phyloP scores from a whole-genome alignment of 2,329 filamentous ascomycete species.

The Fonsecaea monophora region DNA sequence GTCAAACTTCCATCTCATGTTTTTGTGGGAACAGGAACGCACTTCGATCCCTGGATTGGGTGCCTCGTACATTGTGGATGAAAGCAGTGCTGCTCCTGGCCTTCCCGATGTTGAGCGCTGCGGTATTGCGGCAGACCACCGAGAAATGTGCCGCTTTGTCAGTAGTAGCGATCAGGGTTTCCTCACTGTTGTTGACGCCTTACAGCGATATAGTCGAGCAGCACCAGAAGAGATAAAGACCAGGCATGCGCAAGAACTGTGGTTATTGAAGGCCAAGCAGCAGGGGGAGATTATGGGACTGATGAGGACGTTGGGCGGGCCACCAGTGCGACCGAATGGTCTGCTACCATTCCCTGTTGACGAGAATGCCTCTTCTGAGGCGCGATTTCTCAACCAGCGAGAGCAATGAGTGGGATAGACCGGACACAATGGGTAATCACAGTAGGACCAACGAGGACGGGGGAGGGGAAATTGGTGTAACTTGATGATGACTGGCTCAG shows the following conservation, averaged over 20 bases:
- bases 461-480: not conserved
- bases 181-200: not conserved
- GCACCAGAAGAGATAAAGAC: not conserved
- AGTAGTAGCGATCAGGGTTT: not conserved
- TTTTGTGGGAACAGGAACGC: conserved; percentile 51
- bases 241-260: not conserved
- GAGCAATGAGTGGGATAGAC: not conserved
- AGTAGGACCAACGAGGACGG: too few species aligned
- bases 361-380: not conserved
- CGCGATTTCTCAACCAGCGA: not conserved
- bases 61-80: conserved; percentile 45
- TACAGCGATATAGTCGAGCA: not conserved
- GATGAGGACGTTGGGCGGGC: not conserved
- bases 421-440: not conserved
- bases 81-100: conserved; percentile 44
- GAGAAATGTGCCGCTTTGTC: conserved; percentile 44
- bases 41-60: conserved; percentile 46
- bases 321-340: not conserved
- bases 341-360: not conserved
- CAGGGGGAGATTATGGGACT: not conserved
- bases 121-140: conserved; percentile 46
- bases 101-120: conserved; percentile 47
- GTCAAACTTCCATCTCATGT: conserved; percentile 47
- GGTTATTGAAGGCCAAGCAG: not conserved
- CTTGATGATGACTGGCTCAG: not conserved